Conservation (phyloP, 495 filamentous ascomycete genomes). For the Oidiodendron maius region DNA sequence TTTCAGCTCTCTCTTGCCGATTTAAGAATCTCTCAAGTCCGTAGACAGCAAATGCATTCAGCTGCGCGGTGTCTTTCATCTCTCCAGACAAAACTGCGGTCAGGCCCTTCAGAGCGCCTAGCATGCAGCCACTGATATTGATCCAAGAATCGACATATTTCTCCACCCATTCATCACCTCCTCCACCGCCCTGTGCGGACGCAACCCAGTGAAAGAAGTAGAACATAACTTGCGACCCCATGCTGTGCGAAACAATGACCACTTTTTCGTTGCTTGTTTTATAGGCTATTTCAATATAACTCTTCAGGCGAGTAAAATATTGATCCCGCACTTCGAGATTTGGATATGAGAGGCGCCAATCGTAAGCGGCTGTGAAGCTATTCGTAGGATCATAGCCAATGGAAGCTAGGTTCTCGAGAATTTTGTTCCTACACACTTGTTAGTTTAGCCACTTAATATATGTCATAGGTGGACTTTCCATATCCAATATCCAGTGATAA, state of each 20-base stretch:
- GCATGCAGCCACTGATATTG: conserved; percentile 97
- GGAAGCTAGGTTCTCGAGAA: conserved; percentile 89
- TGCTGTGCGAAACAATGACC: conserved; percentile 87
- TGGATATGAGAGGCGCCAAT: conserved; percentile 90
- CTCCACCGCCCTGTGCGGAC: conserved; percentile 67
- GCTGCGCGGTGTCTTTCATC: conserved; percentile 96
- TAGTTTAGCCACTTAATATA: not conserved
- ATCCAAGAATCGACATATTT: conserved; percentile 89
- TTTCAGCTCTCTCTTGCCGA: conserved; percentile 82
- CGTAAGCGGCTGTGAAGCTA: conserved; percentile 91
- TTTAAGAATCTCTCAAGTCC: conserved; percentile 93
- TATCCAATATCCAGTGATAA: conserved; percentile 89
- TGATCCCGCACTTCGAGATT: conserved; percentile 87
- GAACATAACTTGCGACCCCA: conserved; percentile 91
- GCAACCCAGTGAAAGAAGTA: conserved; percentile 99
- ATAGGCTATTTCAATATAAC: conserved; percentile 79
- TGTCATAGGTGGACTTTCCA: conserved; percentile 41
- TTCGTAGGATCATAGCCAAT: conserved; percentile 96
- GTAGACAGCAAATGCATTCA: conserved; percentile 97
- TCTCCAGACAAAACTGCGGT: conserved; percentile 91
- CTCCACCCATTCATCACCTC: conserved; percentile 87
- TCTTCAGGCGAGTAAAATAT: conserved; percentile 86
- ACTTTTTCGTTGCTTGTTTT: conserved; percentile 68
- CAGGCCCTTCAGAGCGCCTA: conserved; percentile 87
- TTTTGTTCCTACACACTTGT: conserved; percentile 57